Evolutionary conservation across 352 stramenopile species (phyloP), one percentile per base, ranked within the genome.

Genomic region (Pythium angustatum): DNA sequence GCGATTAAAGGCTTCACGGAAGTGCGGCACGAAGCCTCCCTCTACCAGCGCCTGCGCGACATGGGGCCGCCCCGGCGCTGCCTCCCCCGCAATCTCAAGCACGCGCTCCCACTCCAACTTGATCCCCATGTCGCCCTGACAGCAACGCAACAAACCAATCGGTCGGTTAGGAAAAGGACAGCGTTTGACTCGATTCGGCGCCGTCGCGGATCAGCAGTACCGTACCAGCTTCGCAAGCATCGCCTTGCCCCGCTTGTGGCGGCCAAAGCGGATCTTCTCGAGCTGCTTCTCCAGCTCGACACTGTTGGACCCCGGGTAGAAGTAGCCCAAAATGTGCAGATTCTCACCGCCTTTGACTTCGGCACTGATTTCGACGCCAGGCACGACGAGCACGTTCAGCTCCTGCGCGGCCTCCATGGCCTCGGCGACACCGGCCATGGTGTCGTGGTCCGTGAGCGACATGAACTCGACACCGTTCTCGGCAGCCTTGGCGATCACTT

Each of bases 381-480:
- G 86, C 34, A 95, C 69, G 21, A 93, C 86, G 9, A 95, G 70
- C 28, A 95, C 85, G 24, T 79, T 72, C 11, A 90, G 78, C 15
- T 78, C 69, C 51, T 84, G 75, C 6, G 84, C 86, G 9, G 76
- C 63, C 24, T 76, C 75, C 61, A 95, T 89, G 21, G 86, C 86
- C 63, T 95, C 86, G 27, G 66, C 43, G 33, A 93, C 85, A 33
- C 86, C 86, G 3, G 82, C 84, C 84, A 95, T 95, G 14, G 84
- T 95, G 72, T 95, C 86, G 48, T 95, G 86, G 56, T 95, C 86
- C 5, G 86, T 95, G 28, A 95, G 73, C 3, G 86, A 88, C 80
- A 95, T 90, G 78, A 78, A 93, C 38, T 60, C 76, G 52, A 95
- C 86, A 31, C 84, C 86, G 66, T 93, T 95, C 41, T 76, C 71